These are phyloP conservation scores for Inonotus hispidus DNA, from an alignment of 1,284 basidiomycete genomes.

Conservation along the genomic window DNA sequence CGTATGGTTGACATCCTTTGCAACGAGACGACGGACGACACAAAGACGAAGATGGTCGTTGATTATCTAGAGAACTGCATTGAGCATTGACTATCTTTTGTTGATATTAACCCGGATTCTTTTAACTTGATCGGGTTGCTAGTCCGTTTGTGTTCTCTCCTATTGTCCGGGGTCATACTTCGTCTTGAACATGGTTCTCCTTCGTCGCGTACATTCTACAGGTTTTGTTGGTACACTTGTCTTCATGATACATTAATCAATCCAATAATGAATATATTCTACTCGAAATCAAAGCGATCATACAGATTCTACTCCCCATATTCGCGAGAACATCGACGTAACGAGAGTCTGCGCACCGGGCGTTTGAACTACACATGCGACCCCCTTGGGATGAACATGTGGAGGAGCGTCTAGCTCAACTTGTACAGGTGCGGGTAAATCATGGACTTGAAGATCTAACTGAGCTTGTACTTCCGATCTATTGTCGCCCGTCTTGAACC, in stretches of 20 bases:
- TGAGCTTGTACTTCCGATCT: constrained; percentile 55
- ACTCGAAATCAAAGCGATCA: neutral
- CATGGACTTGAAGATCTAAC: constrained; percentile 35
- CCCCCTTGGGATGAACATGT: constrained; percentile 30
- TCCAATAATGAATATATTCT: neutral
- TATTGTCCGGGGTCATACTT: neutral
- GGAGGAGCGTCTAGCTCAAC: constrained; percentile 33
- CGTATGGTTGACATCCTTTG: constrained; percentile 48
- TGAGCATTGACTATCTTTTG: constrained; percentile 24
- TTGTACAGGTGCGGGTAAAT: constrained; percentile 44
- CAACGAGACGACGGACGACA: constrained; percentile 28
- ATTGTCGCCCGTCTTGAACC: constrained; percentile 55
- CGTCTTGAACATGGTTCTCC: neutral
- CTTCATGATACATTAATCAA: neutral
- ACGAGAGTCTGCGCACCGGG: constrained; percentile 51
- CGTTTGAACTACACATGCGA: constrained; percentile 50
- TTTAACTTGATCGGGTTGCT: neutral
- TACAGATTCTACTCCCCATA: constrained; percentile 51
- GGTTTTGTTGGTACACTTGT: neutral
- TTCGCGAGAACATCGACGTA: constrained; percentile 41
- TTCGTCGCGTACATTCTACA: neutral
- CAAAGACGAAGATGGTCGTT: constrained; percentile 32
- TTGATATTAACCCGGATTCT: neutral
- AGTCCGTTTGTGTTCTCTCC: neutral
- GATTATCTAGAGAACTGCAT: constrained; percentile 47